These are phyloP conservation scores for Postia placenta DNA, from an alignment of 768 basidiomycete genomes.

Conservation along the genomic window DNA sequence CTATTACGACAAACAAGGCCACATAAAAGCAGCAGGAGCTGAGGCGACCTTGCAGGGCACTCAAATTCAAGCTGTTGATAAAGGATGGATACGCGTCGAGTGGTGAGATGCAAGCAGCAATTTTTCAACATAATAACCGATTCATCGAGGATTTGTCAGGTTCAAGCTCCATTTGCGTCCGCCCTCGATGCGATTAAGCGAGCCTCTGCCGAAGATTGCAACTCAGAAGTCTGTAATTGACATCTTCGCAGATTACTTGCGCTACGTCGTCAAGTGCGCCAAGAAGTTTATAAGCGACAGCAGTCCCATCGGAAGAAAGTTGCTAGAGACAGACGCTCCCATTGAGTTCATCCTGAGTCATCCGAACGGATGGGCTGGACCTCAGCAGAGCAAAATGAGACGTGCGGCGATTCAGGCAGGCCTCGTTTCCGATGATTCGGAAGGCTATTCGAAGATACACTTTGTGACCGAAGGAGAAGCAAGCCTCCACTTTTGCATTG, in stretches of 20 bases:
- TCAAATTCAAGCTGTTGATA: not conserved
- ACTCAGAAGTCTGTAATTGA: conserved; percentile 36
- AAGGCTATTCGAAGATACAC: conserved; percentile 44
- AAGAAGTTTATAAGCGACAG: conserved; percentile 42
- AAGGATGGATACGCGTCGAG: conserved; percentile 20
- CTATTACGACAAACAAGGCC: conserved; percentile 37
- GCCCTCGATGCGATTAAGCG: conserved; percentile 13
- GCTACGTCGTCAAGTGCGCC: conserved; percentile 39
- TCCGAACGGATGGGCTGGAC: conserved; percentile 62
- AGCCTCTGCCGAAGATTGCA: conserved; percentile 28
- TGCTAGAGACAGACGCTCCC: conserved; percentile 38
- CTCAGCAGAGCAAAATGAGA: conserved; percentile 52
- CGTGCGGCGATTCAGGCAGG: conserved; percentile 46
- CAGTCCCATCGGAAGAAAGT: conserved; percentile 33
- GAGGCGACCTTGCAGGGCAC: conserved; percentile 25
- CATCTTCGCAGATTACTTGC: conserved; percentile 42
- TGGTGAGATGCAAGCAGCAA: not conserved
- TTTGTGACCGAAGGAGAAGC: no score
- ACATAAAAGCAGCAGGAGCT: conserved; percentile 36
- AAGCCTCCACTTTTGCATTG: conserved; percentile 51
- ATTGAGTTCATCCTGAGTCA: conserved; percentile 52
- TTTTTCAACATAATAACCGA: conserved; percentile 12
- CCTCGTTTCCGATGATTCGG: conserved; percentile 35
- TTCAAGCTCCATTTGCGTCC: conserved; percentile 17
- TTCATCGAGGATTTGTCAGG: conserved; percentile 1